These are phyloP conservation scores for Leccinum griseonigrum DNA, from an alignment of 1,284 basidiomycete species.

Conservation along the genomic window DNA sequence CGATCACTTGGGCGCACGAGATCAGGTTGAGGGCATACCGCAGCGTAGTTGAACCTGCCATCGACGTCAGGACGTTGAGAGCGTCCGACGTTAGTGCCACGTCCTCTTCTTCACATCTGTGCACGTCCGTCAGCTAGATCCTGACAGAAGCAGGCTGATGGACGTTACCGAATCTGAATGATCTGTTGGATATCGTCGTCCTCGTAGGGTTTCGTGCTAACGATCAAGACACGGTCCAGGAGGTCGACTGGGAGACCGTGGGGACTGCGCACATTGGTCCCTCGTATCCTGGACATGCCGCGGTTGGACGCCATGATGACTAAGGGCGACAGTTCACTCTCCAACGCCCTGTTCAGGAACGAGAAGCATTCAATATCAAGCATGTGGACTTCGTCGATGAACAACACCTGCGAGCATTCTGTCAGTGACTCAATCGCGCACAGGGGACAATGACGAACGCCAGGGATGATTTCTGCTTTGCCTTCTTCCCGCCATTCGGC, in stretches of 20 bases:
- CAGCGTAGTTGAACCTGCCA: constrained; percentile 84
- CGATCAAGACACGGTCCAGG: constrained; percentile 93
- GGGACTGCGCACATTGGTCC: constrained; percentile 91
- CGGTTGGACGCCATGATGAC: constrained; percentile 99
- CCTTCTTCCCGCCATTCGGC: constrained; percentile 99
- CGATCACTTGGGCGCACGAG: constrained; percentile 83
- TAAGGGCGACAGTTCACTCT: constrained; percentile 90
- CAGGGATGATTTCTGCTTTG: constrained; percentile 97
- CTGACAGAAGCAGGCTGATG: background rate
- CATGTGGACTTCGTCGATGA: constrained; percentile 98
- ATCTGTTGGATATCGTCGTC: constrained; percentile 89
- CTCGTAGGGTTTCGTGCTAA: constrained; percentile 89
- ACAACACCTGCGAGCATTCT: constrained; percentile 60
- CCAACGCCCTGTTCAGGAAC: constrained; percentile 94
- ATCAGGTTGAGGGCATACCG: constrained; percentile 93
- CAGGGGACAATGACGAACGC: constrained; percentile 56
- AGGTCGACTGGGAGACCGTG: constrained; percentile 96
- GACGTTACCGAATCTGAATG: constrained; percentile 81
- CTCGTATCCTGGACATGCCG: constrained; percentile 92
- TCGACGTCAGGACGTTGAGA: constrained; percentile 74
- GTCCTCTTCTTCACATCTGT: constrained; percentile 93
- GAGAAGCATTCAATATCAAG: constrained; percentile 99
- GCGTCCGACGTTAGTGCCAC: constrained; percentile 82
- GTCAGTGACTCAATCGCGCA: background rate
- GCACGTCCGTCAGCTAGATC: background rate